Evolutionary conservation across 495 filamentous ascomycete genomes (phyloP).

Genomic region (Tuber borchii): DNA sequence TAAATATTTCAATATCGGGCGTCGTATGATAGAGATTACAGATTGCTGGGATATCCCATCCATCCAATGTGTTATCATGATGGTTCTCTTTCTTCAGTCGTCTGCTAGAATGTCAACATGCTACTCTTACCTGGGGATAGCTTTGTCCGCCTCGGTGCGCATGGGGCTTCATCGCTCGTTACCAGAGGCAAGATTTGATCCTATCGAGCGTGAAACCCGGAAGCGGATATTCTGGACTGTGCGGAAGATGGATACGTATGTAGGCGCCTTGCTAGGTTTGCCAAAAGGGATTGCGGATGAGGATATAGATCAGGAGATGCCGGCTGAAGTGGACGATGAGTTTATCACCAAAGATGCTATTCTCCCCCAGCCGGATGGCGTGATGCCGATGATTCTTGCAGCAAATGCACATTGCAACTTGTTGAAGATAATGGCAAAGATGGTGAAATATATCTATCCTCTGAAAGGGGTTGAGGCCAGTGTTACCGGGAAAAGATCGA

Average conservation of each 20-base stretch:
- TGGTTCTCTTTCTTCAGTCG: slow-evolving; percentile 87
- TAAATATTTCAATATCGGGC: slow-evolving; percentile 75
- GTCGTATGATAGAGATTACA: slow-evolving; percentile 78
- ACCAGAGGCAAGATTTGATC: slow-evolving; percentile 62
- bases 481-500: slow-evolving; percentile 43
- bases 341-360: slow-evolving; percentile 77
- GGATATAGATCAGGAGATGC: slow-evolving; percentile 86
- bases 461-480: slow-evolving; percentile 65
- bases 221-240: slow-evolving; percentile 86
- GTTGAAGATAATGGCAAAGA: slow-evolving; percentile 71
- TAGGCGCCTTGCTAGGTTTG: slow-evolving; percentile 79
- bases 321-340: slow-evolving; percentile 80
- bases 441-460: slow-evolving; percentile 84
- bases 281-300: slow-evolving; percentile 78
- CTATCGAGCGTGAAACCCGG: slow-evolving; percentile 75
- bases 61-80: slow-evolving; percentile 80
- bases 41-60: slow-evolving; percentile 82
- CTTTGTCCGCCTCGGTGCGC: slow-evolving; percentile 72
- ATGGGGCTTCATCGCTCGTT: slow-evolving; percentile 84
- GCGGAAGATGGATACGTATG: slow-evolving; percentile 89
- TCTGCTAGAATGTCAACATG: slow-evolving; percentile 87
- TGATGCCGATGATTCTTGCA: slow-evolving; percentile 67
- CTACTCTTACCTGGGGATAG: slow-evolving; percentile 88
- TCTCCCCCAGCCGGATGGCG: slow-evolving; percentile 63
- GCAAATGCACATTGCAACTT: slow-evolving; percentile 79